These are phyloP conservation scores for Irpex sp. DNA, from an alignment of 1,284 basidiomycete genomes.

Conservation along the genomic window DNA sequence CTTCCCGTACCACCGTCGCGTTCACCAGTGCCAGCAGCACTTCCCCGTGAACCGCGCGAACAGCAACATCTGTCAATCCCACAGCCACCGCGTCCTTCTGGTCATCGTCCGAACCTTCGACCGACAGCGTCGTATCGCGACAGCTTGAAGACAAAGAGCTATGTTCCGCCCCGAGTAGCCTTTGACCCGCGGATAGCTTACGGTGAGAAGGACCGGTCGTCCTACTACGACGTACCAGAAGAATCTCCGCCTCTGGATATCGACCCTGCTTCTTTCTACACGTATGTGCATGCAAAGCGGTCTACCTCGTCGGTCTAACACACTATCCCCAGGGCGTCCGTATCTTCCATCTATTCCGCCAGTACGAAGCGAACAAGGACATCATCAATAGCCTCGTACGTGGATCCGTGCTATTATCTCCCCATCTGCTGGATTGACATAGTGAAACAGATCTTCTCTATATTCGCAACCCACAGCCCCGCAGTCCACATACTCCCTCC, in stretches of 20 bases:
- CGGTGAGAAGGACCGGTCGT: constrained; percentile 11
- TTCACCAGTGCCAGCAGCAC: background rate
- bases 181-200: constrained; percentile 52
- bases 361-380: background rate
- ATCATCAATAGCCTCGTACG: constrained; percentile 1
- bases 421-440: background rate
- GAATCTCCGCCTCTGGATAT: constrained; percentile 16
- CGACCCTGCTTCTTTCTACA: constrained; percentile 50
- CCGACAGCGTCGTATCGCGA: constrained; percentile 7
- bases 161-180: constrained; percentile 13
- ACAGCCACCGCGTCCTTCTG: background rate
- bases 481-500: constrained; percentile 2
- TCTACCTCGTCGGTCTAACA: background rate
- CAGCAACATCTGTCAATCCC: background rate
- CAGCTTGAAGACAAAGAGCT: background rate
- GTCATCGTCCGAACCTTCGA: background rate
- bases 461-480: background rate
- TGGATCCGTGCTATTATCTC: background rate
- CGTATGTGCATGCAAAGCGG: constrained; percentile 31
- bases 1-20: constrained; percentile 1
- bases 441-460: background rate
- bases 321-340: constrained; percentile 6
- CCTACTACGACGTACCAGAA: constrained; percentile 6
- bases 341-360: constrained; percentile 9
- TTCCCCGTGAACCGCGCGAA: constrained; percentile 3